These are phyloP conservation scores for Heritiera fomes DNA, from an alignment of 345 rosid genomes.

Conservation along the genomic window DNA sequence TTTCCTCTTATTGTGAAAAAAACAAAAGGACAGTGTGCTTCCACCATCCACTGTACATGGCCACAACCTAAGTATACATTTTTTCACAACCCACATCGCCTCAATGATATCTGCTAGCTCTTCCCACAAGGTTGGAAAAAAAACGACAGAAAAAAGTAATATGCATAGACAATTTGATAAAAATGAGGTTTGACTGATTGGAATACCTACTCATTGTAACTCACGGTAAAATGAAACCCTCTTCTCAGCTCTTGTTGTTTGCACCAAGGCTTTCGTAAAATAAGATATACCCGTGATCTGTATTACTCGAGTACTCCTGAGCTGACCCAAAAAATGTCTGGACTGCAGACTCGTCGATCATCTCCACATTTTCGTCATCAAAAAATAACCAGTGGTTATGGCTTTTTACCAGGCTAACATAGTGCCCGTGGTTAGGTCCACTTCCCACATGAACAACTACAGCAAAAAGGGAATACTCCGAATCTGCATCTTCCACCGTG, in stretches of 20 bases:
- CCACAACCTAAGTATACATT: slow-evolving; percentile 51
- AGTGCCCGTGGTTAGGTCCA: slow-evolving; percentile 97
- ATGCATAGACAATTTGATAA: slow-evolving; percentile 20
- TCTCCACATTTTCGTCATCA: slow-evolving; percentile 96
- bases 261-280: slow-evolving; percentile 82
- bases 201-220: slow-evolving; percentile 39
- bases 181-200: slow-evolving; percentile 40
- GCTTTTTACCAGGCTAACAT: slow-evolving; percentile 97
- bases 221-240: slow-evolving; percentile 18
- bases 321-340: slow-evolving; percentile 97
- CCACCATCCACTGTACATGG: slow-evolving; percentile 61
- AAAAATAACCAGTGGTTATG: slow-evolving; percentile 98
- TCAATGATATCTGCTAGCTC: slow-evolving; percentile 34
- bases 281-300: slow-evolving; percentile 96
- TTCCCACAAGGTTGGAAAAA: slow-evolving; percentile 34
- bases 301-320: slow-evolving; percentile 90
- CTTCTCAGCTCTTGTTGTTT: slow-evolving; percentile 51
- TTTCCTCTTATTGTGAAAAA: slow-evolving; percentile 44
- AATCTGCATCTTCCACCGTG: slow-evolving; percentile 85
- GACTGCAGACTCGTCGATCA: slow-evolving; percentile 96
- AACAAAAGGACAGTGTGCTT: slow-evolving; percentile 34
- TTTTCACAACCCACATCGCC: slow-evolving; percentile 36
- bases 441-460: slow-evolving; percentile 98
- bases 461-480: slow-evolving; percentile 90
- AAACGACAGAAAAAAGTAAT: background rate